A percentile compares a stretch with the other conserved stretches of the same genome.
These are phyloP conservation scores for Pisolithus orientalis DNA, from an alignment of 768 basidiomycete species.

Conservation along the genomic window DNA sequence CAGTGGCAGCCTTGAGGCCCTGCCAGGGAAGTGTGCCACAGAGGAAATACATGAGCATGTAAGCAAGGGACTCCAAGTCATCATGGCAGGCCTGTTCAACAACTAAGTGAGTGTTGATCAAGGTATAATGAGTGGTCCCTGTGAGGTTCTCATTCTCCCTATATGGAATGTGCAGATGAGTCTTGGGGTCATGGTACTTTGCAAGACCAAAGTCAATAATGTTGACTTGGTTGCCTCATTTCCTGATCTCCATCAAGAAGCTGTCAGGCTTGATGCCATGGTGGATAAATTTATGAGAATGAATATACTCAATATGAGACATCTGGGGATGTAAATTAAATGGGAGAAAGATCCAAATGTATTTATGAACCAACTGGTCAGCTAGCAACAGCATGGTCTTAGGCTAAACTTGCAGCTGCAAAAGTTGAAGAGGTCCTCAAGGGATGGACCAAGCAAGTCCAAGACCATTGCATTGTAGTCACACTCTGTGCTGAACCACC, in stretches of 20 bases:
- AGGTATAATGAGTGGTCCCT: conserved; percentile 97
- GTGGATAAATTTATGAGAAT: conserved; percentile 97
- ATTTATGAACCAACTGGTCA: conserved; percentile 32
- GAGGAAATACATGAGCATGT: no score
- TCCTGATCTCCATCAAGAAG: conserved; percentile 99
- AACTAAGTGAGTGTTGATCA: conserved; percentile 96
- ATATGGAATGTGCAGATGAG: conserved; percentile 43
- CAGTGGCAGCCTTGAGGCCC: no score
- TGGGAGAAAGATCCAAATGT: conserved; percentile 36
- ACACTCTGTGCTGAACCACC: conserved; percentile 94
- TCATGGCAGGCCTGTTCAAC: no score
- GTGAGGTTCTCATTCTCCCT: conserved; percentile 99
- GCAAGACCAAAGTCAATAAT: no score
- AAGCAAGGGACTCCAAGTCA: no score
- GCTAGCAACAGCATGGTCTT: conserved; percentile 81
- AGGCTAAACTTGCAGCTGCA: conserved; percentile 93
- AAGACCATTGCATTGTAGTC: conserved; percentile 99
- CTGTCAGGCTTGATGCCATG: conserved; percentile 99
- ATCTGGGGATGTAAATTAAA: conserved; percentile 48
- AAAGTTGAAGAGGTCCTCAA: conserved; percentile 90
- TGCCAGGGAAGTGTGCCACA: no score
- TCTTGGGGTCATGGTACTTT: no score
- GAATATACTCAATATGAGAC: conserved; percentile 98
- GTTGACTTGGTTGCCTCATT: conserved; percentile 84
- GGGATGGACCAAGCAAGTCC: conserved; percentile 88